Percentiles rank a stretch among this genome's conserved stretches.
Conservation (phyloP, 78 protist species). For the Dictyostelium firmibasis region DNA sequence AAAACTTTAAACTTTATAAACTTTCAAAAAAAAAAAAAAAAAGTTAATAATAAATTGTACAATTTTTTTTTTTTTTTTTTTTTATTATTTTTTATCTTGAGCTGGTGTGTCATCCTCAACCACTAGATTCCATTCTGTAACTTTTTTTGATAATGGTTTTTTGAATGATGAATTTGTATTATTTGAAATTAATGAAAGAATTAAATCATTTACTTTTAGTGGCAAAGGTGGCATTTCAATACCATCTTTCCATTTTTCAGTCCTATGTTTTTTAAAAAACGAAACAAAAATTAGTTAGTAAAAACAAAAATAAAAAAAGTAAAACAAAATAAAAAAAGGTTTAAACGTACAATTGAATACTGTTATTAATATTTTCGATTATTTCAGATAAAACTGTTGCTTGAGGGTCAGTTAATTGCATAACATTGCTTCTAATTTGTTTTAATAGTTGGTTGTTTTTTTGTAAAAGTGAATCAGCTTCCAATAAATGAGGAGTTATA, state of each 20-base stretch:
- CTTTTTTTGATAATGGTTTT: slow-evolving; percentile 6
- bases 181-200: background rate
- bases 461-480: slow-evolving; percentile 20
- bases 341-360: slow-evolving; percentile 1
- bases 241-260: background rate
- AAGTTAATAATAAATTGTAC: background rate
- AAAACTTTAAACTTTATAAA: too few species aligned
- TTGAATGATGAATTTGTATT: background rate
- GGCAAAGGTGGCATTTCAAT: slow-evolving; percentile 74
- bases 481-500: background rate
- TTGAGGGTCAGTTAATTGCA: background rate
- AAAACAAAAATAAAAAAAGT: background rate
- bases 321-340: too few species aligned
- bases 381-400: background rate
- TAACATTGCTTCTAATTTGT: slow-evolving; percentile 12
- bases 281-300: background rate
- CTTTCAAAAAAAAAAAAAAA: too few species aligned
- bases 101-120: background rate
- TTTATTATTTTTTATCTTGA: background rate
- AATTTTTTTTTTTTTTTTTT: background rate
- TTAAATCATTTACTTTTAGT: slow-evolving; percentile 57
- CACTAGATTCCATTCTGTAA: background rate
- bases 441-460: slow-evolving; percentile 17
- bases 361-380: slow-evolving; percentile 7
- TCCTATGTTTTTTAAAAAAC: background rate